Evolutionary conservation across 768 basidiomycete genomes (phyloP).

Genomic region (Naganishia vaughanmartiniae): DNA sequence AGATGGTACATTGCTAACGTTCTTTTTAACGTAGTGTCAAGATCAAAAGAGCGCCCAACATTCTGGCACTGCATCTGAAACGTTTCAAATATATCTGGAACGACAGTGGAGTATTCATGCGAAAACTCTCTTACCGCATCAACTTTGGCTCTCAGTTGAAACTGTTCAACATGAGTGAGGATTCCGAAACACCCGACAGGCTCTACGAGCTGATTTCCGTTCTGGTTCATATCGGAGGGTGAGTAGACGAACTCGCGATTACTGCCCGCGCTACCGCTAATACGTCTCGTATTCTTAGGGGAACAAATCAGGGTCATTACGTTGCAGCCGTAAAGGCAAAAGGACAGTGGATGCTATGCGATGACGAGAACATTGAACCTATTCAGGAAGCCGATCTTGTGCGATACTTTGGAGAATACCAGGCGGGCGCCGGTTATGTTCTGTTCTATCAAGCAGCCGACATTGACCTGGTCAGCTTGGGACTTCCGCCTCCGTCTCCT

Average conservation of each 20-base stretch:
- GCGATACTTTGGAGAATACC: conserved; percentile 85
- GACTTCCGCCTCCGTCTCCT: conserved; percentile 54
- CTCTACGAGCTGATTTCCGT: conserved; percentile 93
- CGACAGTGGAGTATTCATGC: not conserved
- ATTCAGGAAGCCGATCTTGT: conserved; percentile 86
- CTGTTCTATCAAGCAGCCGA: conserved; percentile 94
- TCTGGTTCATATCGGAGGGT: conserved; percentile 99
- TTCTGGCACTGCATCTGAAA: conserved; percentile 93
- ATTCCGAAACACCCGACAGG: conserved; percentile 83
- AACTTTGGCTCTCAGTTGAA: conserved; percentile 93
- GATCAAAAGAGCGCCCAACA: conserved; percentile 91
- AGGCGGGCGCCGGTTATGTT: conserved; percentile 84
- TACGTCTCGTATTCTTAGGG: conserved; percentile 57
- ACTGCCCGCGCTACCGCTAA: conserved; percentile 34
- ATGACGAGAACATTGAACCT: conserved; percentile 86
- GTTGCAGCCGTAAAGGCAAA: conserved; percentile 86
- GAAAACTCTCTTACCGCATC: conserved; percentile 89
- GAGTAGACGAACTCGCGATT: conserved; percentile 52
- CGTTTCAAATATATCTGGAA: conserved; percentile 86
- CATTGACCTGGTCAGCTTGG: conserved; percentile 70
- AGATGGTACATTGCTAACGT: not conserved
- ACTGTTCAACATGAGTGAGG: conserved; percentile 95
- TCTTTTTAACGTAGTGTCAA: conserved; percentile 71
- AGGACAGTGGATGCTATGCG: conserved; percentile 84
- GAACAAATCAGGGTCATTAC: conserved; percentile 98